A percentile compares a stretch with the other conserved stretches of the same genome.
phyloP scores from a whole-genome alignment of 2,329 filamentous ascomycete species.

The Nemania sp. region DNA sequence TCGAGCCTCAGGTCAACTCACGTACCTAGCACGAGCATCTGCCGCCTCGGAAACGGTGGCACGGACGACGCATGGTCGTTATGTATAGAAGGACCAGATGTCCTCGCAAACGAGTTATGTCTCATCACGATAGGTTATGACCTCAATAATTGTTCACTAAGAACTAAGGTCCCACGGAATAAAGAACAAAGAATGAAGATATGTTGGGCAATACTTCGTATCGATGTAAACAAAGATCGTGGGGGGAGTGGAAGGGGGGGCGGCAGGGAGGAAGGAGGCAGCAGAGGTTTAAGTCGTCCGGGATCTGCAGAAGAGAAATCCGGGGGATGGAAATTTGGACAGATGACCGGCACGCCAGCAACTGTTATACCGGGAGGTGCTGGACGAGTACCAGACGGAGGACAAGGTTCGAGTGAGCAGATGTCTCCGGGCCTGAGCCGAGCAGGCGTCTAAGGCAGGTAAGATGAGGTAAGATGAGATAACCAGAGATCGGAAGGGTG shows the following conservation, averaged over 20 bases:
- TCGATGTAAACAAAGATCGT: background rate
- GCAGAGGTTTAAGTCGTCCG: conserved; percentile 18
- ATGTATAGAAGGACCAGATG: conserved; percentile 27
- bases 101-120: conserved; percentile 33
- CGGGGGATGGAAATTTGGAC: conserved; percentile 8
- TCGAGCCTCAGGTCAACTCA: conserved; percentile 17
- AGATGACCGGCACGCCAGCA: background rate
- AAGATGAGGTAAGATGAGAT: conserved; percentile 36
- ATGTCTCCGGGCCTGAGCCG: conserved; percentile 17
- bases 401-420: conserved; percentile 19
- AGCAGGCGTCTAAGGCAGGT: conserved; percentile 24
- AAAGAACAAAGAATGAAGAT: background rate
- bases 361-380: conserved; percentile 13
- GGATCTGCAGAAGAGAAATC: conserved; percentile 18
- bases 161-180: conserved; percentile 24
- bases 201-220: conserved; percentile 11
- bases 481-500: conserved; percentile 27
- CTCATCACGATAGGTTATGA: conserved; percentile 31
- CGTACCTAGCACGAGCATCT: conserved; percentile 46
- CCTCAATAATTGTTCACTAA: conserved; percentile 23
- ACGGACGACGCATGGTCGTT: conserved; percentile 26
- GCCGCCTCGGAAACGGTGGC: conserved; percentile 44
- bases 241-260: background rate
- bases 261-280: conserved; percentile 23
- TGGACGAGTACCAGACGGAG: conserved; percentile 17